These are phyloP conservation scores for Fusarium longipes DNA, from an alignment of 2,329 filamentous ascomycete genomes.

Conservation along the genomic window DNA sequence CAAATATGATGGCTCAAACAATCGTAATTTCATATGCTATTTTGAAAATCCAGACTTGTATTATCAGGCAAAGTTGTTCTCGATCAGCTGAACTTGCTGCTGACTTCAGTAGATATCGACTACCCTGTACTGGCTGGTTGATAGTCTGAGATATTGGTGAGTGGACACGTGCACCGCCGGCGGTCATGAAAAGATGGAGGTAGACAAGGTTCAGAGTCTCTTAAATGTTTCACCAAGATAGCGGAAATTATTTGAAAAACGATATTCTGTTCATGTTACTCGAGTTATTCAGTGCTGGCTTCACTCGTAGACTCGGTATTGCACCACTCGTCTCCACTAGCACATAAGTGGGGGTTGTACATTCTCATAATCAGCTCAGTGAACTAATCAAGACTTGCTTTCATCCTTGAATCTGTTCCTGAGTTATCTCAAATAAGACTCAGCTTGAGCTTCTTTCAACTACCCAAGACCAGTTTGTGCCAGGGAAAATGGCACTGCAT, in stretches of 20 bases:
- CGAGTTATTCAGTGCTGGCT: not conserved
- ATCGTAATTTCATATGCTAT: no score
- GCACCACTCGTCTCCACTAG: conserved; percentile 14
- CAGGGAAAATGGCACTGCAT: not conserved
- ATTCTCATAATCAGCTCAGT: not conserved
- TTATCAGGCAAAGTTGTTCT: not conserved
- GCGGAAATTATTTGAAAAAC: no score
- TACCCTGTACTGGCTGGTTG: not conserved
- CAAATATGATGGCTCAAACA: no score
- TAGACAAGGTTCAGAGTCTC: no score
- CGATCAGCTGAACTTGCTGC: not conserved
- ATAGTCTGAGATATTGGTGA: no score
- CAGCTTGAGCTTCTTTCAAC: not conserved
- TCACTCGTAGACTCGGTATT: not conserved
- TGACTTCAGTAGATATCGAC: no score
- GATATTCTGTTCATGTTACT: not conserved
- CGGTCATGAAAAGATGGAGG: no score
- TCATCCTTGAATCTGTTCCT: not conserved
- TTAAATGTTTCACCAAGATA: no score
- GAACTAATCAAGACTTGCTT: not conserved
- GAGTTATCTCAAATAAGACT: not conserved
- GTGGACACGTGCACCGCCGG: no score
- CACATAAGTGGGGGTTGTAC: not conserved
- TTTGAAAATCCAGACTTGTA: not conserved
- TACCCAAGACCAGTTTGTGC: no score